Base-by-base conservation (phyloP, 116 monocot species). In the Iris pallida region DNA sequence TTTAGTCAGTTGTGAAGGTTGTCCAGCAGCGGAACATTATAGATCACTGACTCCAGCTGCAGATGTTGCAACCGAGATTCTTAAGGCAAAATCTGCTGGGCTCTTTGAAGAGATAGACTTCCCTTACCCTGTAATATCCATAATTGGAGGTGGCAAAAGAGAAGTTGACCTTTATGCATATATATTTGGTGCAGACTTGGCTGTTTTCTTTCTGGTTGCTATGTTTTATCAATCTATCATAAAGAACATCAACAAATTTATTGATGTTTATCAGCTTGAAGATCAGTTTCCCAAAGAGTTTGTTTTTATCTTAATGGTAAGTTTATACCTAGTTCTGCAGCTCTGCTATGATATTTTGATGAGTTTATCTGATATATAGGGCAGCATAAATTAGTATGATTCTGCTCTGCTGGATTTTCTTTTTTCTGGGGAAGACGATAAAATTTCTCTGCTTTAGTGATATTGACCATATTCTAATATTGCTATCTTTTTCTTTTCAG, bases 281-380 rank as follows among this genome's bases (percentile, higher is more conserved):
- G 97, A 97, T 76, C 97, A 92, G 71, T 97, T 97, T 75, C 97
- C 97, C 0, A 97, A 88, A 76, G 97, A 97, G 74, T 97, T 90
- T 74, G 97, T 97, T 11, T 90, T 97, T 63, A 83, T 97, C 18
- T 78, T 97, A 44, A 92, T 97, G 92, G 96, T 92, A 65, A 83
- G 69, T 18, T 54, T 30, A 30, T 30, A n/a, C n/a, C n/a, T n/a
- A n/a, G 1, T 51, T 18, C n/a, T n/a, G n/a, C n/a, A 30, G 30
- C 20, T 14, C 40, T 75, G 15, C 7, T 16, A 58, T 62, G 11
- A 42, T 53, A n/a, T 12, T 42, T 63, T 67, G 42, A 13, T 12
- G 19, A 6, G 47, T 8, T 52, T 10, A 52, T 0, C 12, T 52
- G 48, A 19, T 7, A 43, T 15, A 5, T 44, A 0, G 42, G 9